Percentiles rank a stretch among this genome's conserved stretches.
phyloP scores from a whole-genome alignment of 2,329 filamentous ascomycete species.

The Aspergillus unguis region DNA sequence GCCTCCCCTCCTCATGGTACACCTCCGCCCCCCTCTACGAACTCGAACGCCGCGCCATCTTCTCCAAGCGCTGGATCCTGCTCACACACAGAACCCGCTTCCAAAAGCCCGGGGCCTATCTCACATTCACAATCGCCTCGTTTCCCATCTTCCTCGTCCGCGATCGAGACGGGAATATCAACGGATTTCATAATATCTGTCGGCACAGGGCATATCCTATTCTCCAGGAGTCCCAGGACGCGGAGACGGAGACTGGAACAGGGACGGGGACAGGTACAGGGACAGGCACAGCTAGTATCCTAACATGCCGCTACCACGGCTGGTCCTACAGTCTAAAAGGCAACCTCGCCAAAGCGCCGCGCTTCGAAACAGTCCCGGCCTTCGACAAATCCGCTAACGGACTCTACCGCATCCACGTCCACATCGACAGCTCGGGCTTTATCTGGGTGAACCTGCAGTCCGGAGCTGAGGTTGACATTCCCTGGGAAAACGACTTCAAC shows the following conservation, averaged over 20 bases:
- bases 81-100: constrained; percentile 23
- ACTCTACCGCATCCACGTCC: constrained; percentile 20
- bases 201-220: constrained; percentile 23
- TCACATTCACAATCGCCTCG: constrained; percentile 9
- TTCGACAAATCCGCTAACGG: constrained; percentile 18
- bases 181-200: constrained; percentile 26
- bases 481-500: constrained; percentile 20
- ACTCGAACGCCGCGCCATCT: constrained; percentile 26
- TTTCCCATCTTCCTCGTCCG: constrained; percentile 12
- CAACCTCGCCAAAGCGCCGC: constrained; percentile 24
- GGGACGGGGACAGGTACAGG: too few relatives aligned
- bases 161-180: constrained; percentile 11
- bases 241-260: too few relatives aligned
- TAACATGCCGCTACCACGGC: constrained; percentile 25
- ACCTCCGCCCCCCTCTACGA: too few relatives aligned
- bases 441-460: constrained; percentile 26
- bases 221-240: constrained; percentile 1
- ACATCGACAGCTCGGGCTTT: constrained; percentile 22
- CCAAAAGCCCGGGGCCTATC: constrained; percentile 21
- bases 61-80: constrained; percentile 26
- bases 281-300: constrained; percentile 15
- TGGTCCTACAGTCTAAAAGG: constrained; percentile 27
- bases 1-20: constrained; percentile 26
- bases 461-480: constrained; percentile 13
- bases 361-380: constrained; percentile 19